These are phyloP conservation scores for Lipomyces orientalis DNA, from an alignment of 805 yeast species.

Conservation along the genomic window DNA sequence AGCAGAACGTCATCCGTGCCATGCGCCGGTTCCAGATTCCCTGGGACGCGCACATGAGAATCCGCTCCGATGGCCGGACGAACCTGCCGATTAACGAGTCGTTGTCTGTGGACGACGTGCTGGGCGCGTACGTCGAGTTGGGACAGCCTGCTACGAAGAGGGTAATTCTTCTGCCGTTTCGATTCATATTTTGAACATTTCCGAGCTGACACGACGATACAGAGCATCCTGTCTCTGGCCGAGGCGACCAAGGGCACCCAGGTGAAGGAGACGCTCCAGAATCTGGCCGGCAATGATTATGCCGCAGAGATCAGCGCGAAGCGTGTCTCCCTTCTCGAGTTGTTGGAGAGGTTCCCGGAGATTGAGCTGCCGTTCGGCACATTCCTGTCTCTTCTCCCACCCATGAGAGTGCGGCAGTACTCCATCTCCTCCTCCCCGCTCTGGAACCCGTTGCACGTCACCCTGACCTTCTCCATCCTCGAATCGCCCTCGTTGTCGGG, in stretches of 20 bases:
- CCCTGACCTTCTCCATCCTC: not conserved
- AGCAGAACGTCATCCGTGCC: conserved; percentile 9
- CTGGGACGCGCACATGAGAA: conserved; percentile 9
- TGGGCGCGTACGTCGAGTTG: conserved; percentile 8
- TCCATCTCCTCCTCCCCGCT: conserved; percentile 7
- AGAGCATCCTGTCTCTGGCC: conserved; percentile 9
- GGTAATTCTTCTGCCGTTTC: conserved; percentile 4
- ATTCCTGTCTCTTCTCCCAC: not conserved
- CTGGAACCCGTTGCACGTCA: conserved; percentile 1
- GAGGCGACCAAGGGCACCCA: conserved; percentile 6
- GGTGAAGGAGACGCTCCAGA: conserved; percentile 3
- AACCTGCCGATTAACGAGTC: conserved; percentile 8
- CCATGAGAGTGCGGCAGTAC: conserved; percentile 4
- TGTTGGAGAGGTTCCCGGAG: conserved; percentile 1
- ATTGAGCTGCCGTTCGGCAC: conserved; percentile 2
- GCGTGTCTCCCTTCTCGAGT: conserved; percentile 10
- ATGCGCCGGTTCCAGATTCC: conserved; percentile 11
- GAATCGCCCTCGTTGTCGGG: not conserved
- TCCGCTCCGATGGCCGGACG: conserved; percentile 9
- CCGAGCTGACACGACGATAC: not conserved
- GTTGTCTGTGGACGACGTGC: conserved; percentile 8
- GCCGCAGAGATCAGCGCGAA: conserved; percentile 8
- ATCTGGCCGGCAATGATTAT: conserved; percentile 5
- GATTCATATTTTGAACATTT: conserved; percentile 2
- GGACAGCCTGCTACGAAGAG: conserved; percentile 9